Percentiles rank a stretch among this genome's conserved stretches.
These are phyloP conservation scores for Tulasnella sp. DNA, from an alignment of 768 basidiomycete species.

Conservation along the genomic window DNA sequence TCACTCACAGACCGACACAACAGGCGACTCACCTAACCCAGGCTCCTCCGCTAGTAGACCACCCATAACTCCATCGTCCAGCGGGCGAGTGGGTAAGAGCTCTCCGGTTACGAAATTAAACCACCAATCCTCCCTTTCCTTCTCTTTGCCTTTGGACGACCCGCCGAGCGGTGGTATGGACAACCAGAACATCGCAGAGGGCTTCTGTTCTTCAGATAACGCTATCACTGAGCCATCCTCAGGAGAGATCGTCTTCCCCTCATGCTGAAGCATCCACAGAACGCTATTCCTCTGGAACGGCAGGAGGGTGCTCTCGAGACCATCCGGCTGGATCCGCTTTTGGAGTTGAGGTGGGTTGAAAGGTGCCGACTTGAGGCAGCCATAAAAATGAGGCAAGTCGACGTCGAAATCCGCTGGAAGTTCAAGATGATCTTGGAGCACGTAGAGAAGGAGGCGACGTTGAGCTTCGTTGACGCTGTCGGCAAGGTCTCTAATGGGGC, in stretches of 20 bases:
- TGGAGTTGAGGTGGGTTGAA: slow-evolving; percentile 49
- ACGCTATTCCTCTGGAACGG: slow-evolving; percentile 87
- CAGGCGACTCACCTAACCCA: slow-evolving; percentile 52
- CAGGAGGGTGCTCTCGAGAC: slow-evolving; percentile 65
- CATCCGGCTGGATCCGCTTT: slow-evolving; percentile 64
- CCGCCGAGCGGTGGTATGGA: slow-evolving; percentile 48
- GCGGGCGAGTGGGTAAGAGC: slow-evolving; percentile 45
- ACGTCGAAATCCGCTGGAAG: background rate
- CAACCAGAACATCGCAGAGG: slow-evolving; percentile 50
- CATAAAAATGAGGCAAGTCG: slow-evolving; percentile 74
- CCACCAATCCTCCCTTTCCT: slow-evolving; percentile 49
- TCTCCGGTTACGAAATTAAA: slow-evolving; percentile 65
- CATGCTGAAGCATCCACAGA: slow-evolving; percentile 72
- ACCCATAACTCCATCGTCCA: slow-evolving; percentile 51
- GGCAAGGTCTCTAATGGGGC: background rate
- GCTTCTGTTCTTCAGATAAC: slow-evolving; percentile 39
- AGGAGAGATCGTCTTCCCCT: slow-evolving; percentile 58
- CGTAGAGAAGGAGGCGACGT: slow-evolving; percentile 55
- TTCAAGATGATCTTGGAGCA: slow-evolving; percentile 47
- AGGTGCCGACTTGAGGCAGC: slow-evolving; percentile 67
- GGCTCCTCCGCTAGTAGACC: slow-evolving; percentile 91
- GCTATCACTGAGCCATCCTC: slow-evolving; percentile 52
- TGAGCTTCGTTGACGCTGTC: slow-evolving; percentile 51
- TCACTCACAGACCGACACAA: background rate
- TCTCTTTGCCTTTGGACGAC: slow-evolving; percentile 15